These are phyloP conservation scores for Ogataea degrootiae DNA, from an alignment of 805 yeast genomes.

Conservation along the genomic window DNA sequence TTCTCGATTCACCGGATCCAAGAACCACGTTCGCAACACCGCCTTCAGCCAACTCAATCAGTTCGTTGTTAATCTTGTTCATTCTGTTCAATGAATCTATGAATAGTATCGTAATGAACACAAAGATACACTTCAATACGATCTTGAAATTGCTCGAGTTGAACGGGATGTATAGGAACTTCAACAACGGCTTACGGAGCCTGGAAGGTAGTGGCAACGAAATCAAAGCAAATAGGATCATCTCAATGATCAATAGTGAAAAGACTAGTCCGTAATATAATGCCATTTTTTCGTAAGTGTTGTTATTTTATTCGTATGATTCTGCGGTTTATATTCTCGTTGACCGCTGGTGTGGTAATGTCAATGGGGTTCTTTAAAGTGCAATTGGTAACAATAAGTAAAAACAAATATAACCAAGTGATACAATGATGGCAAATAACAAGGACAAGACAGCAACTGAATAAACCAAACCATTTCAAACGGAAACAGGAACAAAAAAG, in stretches of 20 bases:
- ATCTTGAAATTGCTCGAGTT: conserved; percentile 66
- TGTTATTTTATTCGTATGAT: background rate
- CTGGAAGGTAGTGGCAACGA: conserved; percentile 83
- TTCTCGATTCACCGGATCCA: conserved; percentile 47
- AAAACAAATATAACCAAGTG: too few species aligned
- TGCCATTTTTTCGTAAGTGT: conserved; percentile 20
- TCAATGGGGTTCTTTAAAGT: too few species aligned
- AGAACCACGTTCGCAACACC: conserved; percentile 12
- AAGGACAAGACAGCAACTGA: too few species aligned
- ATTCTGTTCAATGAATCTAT: conserved; percentile 87
- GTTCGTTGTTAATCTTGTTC: conserved; percentile 59
- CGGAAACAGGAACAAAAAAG: too few species aligned
- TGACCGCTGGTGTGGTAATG: too few species aligned
- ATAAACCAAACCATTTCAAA: too few species aligned
- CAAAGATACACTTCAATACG: conserved; percentile 74
- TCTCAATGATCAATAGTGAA: conserved; percentile 70
- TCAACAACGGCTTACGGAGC: conserved; percentile 63
- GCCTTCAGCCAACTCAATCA: conserved; percentile 26
- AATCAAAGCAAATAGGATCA: conserved; percentile 70
- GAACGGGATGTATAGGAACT: conserved; percentile 63
- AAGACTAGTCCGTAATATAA: conserved; percentile 43
- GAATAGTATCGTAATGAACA: conserved; percentile 78
- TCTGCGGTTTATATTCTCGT: too few species aligned
- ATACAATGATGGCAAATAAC: too few species aligned
- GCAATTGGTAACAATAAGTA: too few species aligned